These are phyloP conservation scores for Alternaria sp. DNA, from an alignment of 2,329 filamentous ascomycete genomes.

Conservation along the genomic window DNA sequence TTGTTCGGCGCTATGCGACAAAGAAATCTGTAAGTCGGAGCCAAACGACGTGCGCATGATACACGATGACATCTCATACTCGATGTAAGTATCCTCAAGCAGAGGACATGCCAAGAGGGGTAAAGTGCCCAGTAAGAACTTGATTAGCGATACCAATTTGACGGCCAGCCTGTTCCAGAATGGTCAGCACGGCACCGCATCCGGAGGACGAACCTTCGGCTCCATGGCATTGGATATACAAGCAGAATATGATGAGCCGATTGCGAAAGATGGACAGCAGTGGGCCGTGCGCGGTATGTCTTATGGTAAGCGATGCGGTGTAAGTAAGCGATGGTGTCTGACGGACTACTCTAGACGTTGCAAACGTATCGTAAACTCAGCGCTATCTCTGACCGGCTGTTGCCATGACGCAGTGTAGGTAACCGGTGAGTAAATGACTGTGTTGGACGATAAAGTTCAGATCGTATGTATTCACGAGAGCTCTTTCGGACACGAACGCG, in stretches of 20 bases:
- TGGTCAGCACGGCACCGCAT: constrained; percentile 9
- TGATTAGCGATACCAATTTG: background rate
- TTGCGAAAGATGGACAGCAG: background rate
- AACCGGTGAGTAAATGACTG: background rate
- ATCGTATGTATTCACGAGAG: no score
- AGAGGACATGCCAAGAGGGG: constrained; percentile 12
- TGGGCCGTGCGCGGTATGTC: background rate
- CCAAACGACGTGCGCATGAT: background rate
- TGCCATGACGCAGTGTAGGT: background rate
- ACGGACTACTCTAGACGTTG: background rate
- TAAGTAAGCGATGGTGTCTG: background rate
- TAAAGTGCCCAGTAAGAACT: background rate
- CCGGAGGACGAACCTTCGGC: background rate
- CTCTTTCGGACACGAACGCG: no score
- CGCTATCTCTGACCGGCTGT: background rate
- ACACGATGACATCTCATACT: background rate
- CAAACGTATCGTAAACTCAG: background rate
- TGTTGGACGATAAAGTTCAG: background rate
- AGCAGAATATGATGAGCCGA: background rate
- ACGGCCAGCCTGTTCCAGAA: background rate
- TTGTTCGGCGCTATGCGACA: background rate
- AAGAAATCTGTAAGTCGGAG: background rate
- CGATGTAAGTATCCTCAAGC: background rate
- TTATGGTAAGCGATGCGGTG: background rate
- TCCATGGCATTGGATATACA: background rate